phyloP scores from a whole-genome alignment of 176 grass and related monocot genomes.

The maize (Zea mays) region DNA sequence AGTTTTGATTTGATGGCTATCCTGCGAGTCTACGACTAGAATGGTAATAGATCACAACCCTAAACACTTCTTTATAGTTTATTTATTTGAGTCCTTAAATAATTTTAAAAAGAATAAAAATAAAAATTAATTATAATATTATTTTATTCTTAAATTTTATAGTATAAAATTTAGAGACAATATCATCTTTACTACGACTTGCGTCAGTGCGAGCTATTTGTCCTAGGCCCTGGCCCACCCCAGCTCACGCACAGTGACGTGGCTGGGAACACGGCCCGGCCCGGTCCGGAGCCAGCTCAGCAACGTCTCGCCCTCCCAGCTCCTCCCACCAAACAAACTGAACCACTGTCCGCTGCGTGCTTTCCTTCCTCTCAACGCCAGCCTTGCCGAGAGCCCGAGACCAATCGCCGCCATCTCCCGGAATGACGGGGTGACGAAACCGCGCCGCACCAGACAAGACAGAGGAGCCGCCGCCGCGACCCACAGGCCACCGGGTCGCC shows the following conservation, averaged over 20 bases:
- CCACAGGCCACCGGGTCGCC: neutral
- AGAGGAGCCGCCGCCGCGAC: neutral
- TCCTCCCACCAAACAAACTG: neutral
- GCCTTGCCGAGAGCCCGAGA: neutral
- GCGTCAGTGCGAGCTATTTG: too few species aligned
- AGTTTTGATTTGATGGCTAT: too few species aligned
- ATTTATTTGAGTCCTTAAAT: too few species aligned
- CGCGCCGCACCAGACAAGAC: neutral
- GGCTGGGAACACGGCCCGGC: neutral
- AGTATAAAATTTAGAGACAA: too few species aligned
- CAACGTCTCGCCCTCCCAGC: conserved; percentile 32
- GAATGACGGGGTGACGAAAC: conserved; percentile 24
- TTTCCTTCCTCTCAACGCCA: conserved; percentile 19
- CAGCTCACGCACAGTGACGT: neutral
- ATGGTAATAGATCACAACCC: too few species aligned
- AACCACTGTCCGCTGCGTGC: neutral
- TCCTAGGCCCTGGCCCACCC: too few species aligned
- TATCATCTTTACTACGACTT: too few species aligned
- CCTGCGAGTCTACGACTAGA: too few species aligned
- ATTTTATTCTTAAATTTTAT: too few species aligned
- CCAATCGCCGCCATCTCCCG: conserved; percentile 32
- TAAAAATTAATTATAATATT: too few species aligned
- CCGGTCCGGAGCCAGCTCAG: conserved; percentile 6
- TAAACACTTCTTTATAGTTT: too few species aligned
- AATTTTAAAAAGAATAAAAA: too few species aligned